Evolutionary conservation across 2,329 filamentous ascomycete genomes (phyloP), one percentile per base, ranked within the genome.

Genomic region (Rutstroemia sydowiana): DNA sequence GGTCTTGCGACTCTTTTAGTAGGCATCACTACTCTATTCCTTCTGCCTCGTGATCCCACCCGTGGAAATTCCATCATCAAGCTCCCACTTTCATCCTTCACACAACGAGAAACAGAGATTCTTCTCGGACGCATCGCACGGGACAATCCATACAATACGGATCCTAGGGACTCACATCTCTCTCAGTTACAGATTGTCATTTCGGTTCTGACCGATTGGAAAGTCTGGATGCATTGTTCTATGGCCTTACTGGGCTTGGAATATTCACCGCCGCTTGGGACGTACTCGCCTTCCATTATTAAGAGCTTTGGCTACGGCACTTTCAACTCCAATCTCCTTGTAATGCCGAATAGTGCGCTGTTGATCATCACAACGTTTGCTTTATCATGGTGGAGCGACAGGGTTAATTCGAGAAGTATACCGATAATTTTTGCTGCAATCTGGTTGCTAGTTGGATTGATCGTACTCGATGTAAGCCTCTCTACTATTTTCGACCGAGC

Each of bases 271-370:
- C 48, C 48, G 7, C 26, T 50, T n/a, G 48, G 48, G 28, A 50
- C 40, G 10, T 50, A 50, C 11, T 50, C 48, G 5, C 48, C 48
- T 36, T 50, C 48, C 13, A 50, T 50, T n/a, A 50, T 50, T 13
- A 61, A 61, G 48, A 48, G 50, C 20, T 55, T 64, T 14, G 61
- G 62, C 0, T 64, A 63, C 43, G 52, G 41, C 21, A 61, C 72
- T 6, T 74, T 77, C 55, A 59, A 74, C 3, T 69, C 73, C 39
- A 75, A 73, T 36, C 61, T 75, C 0, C 66, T 75, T 10, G 67
- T 68, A 3, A 75, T 75, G 37, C 72, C 73, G 13, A 67, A 66
- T 1, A 74, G 54, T 66, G 72, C 55, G 44, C 73, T 47, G 69
- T 68, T 55, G 4, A 56, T 53, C 5, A 49, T 60, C 34, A 59